These are phyloP conservation scores for Chrysopogon serrulatus DNA, from an alignment of 176 grass and related monocot species.

Conservation along the genomic window DNA sequence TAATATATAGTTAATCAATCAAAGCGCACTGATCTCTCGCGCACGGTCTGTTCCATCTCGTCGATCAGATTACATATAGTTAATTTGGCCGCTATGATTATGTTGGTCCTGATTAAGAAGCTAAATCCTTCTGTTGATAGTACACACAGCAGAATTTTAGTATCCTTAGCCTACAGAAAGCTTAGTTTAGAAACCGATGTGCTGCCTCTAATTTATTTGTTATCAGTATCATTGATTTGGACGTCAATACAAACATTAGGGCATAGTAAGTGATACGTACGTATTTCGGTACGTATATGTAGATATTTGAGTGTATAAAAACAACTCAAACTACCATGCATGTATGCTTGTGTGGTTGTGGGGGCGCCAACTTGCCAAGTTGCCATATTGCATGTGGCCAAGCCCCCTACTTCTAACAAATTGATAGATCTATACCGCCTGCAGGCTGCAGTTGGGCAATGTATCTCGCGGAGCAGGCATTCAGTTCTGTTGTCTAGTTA, in stretches of 20 bases:
- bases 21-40: not conserved
- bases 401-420: too few species aligned
- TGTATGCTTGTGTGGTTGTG: not conserved
- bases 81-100: not conserved
- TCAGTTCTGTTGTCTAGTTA: too few species aligned
- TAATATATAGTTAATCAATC: not conserved
- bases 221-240: not conserved
- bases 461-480: too few species aligned
- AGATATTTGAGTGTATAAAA: not conserved
- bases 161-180: not conserved
- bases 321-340: slow-evolving; percentile 1
- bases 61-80: not conserved
- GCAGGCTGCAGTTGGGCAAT: too few species aligned
- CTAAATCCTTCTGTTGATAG: not conserved
- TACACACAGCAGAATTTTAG: not conserved
- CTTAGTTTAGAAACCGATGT: not conserved
- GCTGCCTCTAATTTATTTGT: not conserved
- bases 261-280: not conserved
- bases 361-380: not conserved
- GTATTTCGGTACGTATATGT: not conserved
- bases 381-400: not conserved
- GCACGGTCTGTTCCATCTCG: not conserved
- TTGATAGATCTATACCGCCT: too few species aligned
- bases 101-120: not conserved
- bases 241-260: not conserved